Conservation (phyloP, 495 filamentous ascomycete genomes). For the Sporormia fimetaria region DNA sequence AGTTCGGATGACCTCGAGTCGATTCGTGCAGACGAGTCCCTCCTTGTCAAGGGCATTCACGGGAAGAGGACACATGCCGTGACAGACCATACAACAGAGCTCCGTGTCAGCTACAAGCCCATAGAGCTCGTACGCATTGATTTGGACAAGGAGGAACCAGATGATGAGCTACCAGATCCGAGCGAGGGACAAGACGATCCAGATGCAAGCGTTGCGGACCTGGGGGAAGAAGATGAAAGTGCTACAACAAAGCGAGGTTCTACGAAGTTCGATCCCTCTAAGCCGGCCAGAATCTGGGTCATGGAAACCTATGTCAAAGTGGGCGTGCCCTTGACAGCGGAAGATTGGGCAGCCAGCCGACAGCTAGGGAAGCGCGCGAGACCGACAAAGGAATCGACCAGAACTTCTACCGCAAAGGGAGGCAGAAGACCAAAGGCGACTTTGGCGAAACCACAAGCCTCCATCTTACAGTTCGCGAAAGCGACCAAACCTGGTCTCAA, state of each 20-base stretch:
- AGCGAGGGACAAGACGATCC: background rate
- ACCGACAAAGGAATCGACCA: constrained; percentile 17
- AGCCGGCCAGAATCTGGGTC: constrained; percentile 62
- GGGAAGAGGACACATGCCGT: constrained; percentile 55
- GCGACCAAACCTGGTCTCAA: constrained; percentile 26
- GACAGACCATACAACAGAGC: constrained; percentile 63
- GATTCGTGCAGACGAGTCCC: constrained; percentile 36
- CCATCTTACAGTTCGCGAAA: constrained; percentile 20
- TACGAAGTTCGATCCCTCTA: constrained; percentile 54
- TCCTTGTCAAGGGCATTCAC: constrained; percentile 50
- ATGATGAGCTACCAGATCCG: constrained; percentile 31
- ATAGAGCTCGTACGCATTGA: constrained; percentile 66
- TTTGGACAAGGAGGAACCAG: constrained; percentile 39
- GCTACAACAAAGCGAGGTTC: constrained; percentile 45
- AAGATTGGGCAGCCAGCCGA: constrained; percentile 62
- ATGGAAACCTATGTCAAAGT: constrained; percentile 57
- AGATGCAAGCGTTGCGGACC: constrained; percentile 36
- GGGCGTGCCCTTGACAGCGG: constrained; percentile 59
- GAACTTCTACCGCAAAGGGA: constrained; percentile 10
- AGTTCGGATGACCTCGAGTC: constrained; percentile 31
- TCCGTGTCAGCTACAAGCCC: constrained; percentile 68
- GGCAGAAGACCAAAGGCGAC: constrained; percentile 14
- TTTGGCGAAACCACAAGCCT: constrained; percentile 8
- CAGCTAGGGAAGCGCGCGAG: constrained; percentile 40
- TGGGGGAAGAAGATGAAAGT: constrained; percentile 28